Conservation (phyloP, 441 rosid genomes). For the Croton laevigatus region DNA sequence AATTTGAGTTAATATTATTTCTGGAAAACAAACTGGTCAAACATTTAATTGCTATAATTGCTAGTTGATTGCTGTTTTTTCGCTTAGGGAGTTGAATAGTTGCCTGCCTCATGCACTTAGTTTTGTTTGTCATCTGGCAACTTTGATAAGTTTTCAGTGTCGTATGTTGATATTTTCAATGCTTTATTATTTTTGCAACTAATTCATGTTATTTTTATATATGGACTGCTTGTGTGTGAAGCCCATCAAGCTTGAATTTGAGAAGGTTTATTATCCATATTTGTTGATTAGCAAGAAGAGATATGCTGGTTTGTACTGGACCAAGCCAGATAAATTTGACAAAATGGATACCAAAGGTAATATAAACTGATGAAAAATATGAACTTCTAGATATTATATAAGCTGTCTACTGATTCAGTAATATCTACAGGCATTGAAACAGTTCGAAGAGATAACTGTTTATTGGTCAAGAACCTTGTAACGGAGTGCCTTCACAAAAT, state of each 20-base stretch:
- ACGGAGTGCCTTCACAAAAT: slow-evolving; percentile 91
- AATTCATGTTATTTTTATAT: slow-evolving; percentile 15
- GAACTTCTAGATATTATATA: slow-evolving; percentile 13
- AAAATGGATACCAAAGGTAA: slow-evolving; percentile 98
- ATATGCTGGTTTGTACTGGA: slow-evolving; percentile 97
- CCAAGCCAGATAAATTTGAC: slow-evolving; percentile 77
- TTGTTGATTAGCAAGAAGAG: slow-evolving; percentile 96
- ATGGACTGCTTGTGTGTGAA: slow-evolving; percentile 35
- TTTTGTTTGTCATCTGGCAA: neutral
- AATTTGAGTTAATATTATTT: neutral
- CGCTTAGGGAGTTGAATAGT: no score
- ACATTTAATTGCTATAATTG: neutral
- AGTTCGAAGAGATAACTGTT: slow-evolving; percentile 97
- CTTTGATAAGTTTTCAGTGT: neutral
- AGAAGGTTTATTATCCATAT: slow-evolving; percentile 95
- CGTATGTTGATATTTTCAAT: neutral
- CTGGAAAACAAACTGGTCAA: neutral
- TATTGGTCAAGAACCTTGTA: slow-evolving; percentile 91
- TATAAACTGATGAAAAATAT: slow-evolving; percentile 17
- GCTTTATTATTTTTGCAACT: neutral
- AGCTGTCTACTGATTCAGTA: slow-evolving; percentile 17
- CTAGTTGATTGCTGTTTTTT: neutral
- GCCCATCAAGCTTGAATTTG: slow-evolving; percentile 99
- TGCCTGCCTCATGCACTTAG: neutral
- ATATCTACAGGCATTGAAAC: slow-evolving; percentile 82